Percentiles rank a stretch among this genome's conserved stretches.
Conservation (phyloP, 2,329 filamentous ascomycete species). For the Gaeumannomyces tritici region DNA sequence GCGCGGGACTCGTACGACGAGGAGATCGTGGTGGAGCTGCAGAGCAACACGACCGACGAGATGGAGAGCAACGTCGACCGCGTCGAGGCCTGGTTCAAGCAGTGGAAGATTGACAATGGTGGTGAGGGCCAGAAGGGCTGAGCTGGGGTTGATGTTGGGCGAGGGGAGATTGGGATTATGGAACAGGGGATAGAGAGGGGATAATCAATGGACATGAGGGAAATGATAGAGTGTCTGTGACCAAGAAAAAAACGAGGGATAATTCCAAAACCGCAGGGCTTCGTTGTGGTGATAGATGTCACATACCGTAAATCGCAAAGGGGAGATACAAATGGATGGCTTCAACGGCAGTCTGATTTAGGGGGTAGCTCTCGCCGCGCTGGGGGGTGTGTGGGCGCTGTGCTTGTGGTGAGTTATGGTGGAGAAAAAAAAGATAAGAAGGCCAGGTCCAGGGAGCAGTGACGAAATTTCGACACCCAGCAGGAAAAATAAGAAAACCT, state of each 20-base stretch:
- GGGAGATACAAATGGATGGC: too few relatives aligned
- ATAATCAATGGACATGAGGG: neutral
- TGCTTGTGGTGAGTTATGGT: neutral
- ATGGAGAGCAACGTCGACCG: constrained; percentile 83
- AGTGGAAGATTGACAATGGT: constrained; percentile 65
- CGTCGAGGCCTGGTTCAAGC: constrained; percentile 69
- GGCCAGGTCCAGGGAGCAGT: neutral
- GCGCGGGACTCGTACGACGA: constrained; percentile 78
- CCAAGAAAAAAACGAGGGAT: neutral
- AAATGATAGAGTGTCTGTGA: too few relatives aligned
- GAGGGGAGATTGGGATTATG: too few relatives aligned
- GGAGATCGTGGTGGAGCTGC: constrained; percentile 81
- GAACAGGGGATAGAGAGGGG: neutral
- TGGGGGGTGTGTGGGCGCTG: neutral
- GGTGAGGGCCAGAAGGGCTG: neutral
- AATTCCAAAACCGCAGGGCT: neutral
- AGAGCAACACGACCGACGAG: constrained; percentile 71
- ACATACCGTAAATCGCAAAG: neutral
- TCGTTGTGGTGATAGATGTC: neutral
- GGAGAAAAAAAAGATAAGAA: too few relatives aligned
- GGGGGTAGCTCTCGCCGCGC: too few relatives aligned
- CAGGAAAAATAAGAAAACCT: neutral
- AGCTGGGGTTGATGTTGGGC: neutral
- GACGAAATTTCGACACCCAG: neutral
- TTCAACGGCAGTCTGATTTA: neutral